phyloP scores from a whole-genome alignment of 1,284 basidiomycete genomes.

The Tylopilus sp. region DNA sequence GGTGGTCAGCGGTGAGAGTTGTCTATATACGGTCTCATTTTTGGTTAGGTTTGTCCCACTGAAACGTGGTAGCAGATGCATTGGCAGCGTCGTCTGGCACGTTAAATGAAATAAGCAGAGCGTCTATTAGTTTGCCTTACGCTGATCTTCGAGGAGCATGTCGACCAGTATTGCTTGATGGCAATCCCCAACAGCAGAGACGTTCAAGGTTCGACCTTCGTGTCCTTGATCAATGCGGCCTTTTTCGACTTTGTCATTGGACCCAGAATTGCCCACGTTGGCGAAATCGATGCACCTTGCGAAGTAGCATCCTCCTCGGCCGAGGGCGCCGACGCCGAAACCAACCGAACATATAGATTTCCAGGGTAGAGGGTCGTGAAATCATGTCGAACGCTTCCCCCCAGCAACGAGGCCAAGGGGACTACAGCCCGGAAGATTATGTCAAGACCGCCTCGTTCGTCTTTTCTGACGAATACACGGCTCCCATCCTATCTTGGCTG shows the following conservation, averaged over 20 bases:
- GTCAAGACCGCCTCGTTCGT: conserved; percentile 64
- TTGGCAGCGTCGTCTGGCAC: no score
- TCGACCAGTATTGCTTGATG: background rate
- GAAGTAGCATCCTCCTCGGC: conserved; percentile 14
- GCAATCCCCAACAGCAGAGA: background rate
- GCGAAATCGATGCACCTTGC: background rate
- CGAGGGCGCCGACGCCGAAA: conserved; percentile 22
- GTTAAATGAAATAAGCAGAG: no score
- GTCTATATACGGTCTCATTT: no score
- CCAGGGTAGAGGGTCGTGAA: background rate
- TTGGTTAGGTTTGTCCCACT: no score
- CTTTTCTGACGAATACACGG: conserved; percentile 64
- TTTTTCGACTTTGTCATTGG: background rate
- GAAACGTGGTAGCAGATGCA: no score
- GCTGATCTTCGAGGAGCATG: background rate
- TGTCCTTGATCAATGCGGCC: conserved; percentile 21
- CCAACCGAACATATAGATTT: conserved; percentile 6
- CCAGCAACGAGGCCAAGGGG: conserved; percentile 6
- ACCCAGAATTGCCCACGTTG: no score
- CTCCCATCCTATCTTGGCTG: conserved; percentile 62
- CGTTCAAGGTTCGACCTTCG: conserved; percentile 6
- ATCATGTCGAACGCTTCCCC: conserved; percentile 11
- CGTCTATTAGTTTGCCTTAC: no score
- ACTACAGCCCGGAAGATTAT: conserved; percentile 55
- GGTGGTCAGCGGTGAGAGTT: no score